phyloP scores from a whole-genome alignment of 352 stramenopile species.

The Pythium biforme region DNA sequence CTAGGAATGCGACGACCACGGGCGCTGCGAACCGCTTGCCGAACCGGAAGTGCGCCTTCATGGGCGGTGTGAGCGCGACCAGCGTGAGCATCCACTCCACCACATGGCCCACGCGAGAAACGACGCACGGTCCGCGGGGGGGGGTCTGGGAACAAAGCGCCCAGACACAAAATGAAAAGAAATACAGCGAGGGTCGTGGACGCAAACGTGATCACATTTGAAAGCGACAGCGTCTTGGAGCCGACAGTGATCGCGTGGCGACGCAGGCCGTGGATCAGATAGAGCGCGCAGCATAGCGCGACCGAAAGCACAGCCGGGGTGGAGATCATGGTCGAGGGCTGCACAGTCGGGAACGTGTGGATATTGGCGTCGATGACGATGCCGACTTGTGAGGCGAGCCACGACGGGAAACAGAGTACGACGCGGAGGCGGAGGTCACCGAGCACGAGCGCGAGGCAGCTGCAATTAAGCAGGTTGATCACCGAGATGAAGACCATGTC shows the following conservation, averaged over 20 bases:
- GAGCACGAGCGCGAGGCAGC: constrained; percentile 23
- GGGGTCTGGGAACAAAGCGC: too few relatives aligned
- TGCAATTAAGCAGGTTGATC: constrained; percentile 33
- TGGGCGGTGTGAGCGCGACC: constrained; percentile 14
- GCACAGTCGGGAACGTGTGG: constrained; percentile 24
- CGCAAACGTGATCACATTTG: constrained; percentile 29
- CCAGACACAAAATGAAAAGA: constrained; percentile 15
- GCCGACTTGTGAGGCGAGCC: constrained; percentile 23
- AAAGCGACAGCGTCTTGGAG: constrained; percentile 17
- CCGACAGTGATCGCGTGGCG: constrained; percentile 8
- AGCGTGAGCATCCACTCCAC: constrained; percentile 10
- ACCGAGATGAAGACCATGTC: constrained; percentile 37
- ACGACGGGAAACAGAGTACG: constrained; percentile 26
- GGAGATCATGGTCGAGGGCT: constrained; percentile 27
- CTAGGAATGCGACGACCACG: background rate
- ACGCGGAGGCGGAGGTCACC: constrained; percentile 20
- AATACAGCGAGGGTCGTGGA: constrained; percentile 31
- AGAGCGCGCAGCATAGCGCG: constrained; percentile 25
- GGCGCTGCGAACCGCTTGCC: background rate
- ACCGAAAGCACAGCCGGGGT: constrained; percentile 30
- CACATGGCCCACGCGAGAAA: constrained; percentile 13
- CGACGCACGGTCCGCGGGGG: background rate
- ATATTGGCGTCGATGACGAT: constrained; percentile 38
- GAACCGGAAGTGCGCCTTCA: constrained; percentile 4
- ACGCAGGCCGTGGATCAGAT: constrained; percentile 18